A percentile compares a stretch with the other conserved stretches of the same genome.
phyloP scores from a whole-genome alignment of 192 early-diverging fungal genomes.

The Phycomyces blakesleeanus region DNA sequence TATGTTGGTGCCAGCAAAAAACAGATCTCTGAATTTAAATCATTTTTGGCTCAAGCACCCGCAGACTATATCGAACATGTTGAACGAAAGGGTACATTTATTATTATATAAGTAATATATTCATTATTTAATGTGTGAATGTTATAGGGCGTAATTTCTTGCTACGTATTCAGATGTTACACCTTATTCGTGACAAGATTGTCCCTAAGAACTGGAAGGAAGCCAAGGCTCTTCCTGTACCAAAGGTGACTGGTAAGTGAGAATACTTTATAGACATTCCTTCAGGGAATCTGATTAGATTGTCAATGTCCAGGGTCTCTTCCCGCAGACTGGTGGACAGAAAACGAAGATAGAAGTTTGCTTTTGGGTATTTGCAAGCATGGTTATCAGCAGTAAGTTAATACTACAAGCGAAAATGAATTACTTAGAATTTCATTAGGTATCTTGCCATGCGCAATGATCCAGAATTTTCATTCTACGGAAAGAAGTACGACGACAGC shows the following conservation, averaged over 20 bases:
- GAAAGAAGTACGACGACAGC: constrained; percentile 46
- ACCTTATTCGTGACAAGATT: constrained; percentile 68
- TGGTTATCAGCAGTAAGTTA: constrained; percentile 58
- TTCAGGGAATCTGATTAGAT: no score
- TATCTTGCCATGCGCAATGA: constrained; percentile 48
- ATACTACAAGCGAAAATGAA: not conserved
- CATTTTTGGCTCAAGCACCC: constrained; percentile 65
- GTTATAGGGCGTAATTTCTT: constrained; percentile 55
- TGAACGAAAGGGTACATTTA: constrained; percentile 45
- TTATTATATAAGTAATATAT: not conserved
- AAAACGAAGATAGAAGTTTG: constrained; percentile 72
- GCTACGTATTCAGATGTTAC: constrained; percentile 69
- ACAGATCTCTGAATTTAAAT: constrained; percentile 63
- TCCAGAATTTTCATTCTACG: constrained; percentile 51
- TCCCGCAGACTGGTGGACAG: constrained; percentile 69
- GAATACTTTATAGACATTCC: not conserved
- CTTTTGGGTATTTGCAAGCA: constrained; percentile 76
- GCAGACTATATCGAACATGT: constrained; percentile 77
- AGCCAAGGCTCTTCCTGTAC: constrained; percentile 60
- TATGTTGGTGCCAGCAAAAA: constrained; percentile 60
- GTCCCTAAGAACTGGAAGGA: constrained; percentile 59
- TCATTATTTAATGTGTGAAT: constrained; percentile 1
- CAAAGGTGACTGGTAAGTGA: constrained; percentile 52
- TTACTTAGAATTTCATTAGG: not conserved
- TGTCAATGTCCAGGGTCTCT: constrained; percentile 22